Conservation (phyloP, 306 rosid species). For the Purshia tridentata region DNA sequence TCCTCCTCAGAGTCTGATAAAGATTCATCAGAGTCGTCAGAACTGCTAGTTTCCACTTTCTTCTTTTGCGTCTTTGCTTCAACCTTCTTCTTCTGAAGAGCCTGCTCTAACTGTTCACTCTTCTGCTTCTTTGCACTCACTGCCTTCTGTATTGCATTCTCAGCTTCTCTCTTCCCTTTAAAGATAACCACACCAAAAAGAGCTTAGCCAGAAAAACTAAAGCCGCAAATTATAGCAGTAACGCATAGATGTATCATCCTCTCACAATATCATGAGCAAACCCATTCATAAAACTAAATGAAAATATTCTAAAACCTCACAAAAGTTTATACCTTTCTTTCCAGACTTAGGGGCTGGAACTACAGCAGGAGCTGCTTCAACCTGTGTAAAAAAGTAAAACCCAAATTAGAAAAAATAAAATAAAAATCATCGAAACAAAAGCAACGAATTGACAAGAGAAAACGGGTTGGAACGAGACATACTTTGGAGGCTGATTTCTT, state of each 20-base stretch:
- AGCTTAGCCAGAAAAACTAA: not conserved
- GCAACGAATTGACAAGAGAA: not conserved
- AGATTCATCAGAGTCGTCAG: constrained; percentile 51
- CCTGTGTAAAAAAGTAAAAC: constrained; percentile 38
- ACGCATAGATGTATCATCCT: not conserved
- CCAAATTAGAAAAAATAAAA: not conserved
- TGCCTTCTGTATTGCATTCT: constrained; percentile 44
- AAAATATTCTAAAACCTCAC: not conserved
- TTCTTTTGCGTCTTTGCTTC: constrained; percentile 46
- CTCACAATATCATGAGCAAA: not conserved
- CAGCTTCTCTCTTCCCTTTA: constrained; percentile 74
- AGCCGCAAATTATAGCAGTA: not conserved
- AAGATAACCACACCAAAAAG: not conserved
- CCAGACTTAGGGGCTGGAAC: constrained; percentile 42
- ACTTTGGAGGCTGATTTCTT: constrained; percentile 77
- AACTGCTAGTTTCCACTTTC: constrained; percentile 45
- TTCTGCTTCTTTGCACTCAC: constrained; percentile 70
- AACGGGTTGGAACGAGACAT: not conserved
- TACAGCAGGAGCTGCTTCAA: constrained; percentile 59
- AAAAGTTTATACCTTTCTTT: constrained; percentile 55
- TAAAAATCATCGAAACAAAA: not conserved
- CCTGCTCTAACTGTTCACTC: constrained; percentile 44
- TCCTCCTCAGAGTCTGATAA: constrained; percentile 62
- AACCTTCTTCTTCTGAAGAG: constrained; percentile 48
- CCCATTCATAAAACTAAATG: not conserved